phyloP scores from a whole-genome alignment of 2,329 filamentous ascomycete species.

The Microsporum ferrugineum region DNA sequence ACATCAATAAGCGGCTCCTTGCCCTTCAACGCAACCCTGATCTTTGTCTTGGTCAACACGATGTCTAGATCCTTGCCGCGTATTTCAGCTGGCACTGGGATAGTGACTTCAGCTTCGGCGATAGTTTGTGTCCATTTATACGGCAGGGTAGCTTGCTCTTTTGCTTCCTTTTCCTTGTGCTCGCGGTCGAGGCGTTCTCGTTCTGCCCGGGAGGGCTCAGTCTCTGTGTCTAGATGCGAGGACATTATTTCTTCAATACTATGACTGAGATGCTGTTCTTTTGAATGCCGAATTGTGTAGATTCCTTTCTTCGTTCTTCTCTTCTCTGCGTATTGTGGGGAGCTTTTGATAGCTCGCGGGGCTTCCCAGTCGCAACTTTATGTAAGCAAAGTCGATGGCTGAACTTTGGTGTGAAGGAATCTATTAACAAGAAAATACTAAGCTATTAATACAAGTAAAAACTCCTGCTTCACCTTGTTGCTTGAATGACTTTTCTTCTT shows the following conservation, averaged over 20 bases:
- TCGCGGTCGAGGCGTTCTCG: constrained; percentile 45
- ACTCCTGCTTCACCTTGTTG: neutral
- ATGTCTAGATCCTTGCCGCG: constrained; percentile 77
- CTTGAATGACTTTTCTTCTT: neutral
- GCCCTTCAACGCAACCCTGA: constrained; percentile 77
- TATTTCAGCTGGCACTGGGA: constrained; percentile 67
- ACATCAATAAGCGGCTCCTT: constrained; percentile 76
- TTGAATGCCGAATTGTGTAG: neutral
- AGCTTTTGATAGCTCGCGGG: neutral
- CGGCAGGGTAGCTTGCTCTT: constrained; percentile 80
- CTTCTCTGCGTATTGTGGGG: neutral
- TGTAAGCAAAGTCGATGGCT: neutral
- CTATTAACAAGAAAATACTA: neutral
- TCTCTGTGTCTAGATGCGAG: constrained; percentile 18
- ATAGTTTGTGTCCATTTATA: constrained; percentile 98
- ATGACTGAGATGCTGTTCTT: too few species aligned
- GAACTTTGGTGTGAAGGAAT: neutral
- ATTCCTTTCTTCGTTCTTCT: neutral
- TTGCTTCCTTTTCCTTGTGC: constrained; percentile 59
- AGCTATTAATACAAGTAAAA: neutral
- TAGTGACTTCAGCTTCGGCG: constrained; percentile 67
- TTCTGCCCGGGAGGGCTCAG: constrained; percentile 30
- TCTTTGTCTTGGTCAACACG: constrained; percentile 63
- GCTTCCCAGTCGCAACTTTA: neutral
- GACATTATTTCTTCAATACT: neutral